Base-by-base conservation (phyloP, 2,329 filamentous ascomycete species). In the Colletotrichum trifolii region DNA sequence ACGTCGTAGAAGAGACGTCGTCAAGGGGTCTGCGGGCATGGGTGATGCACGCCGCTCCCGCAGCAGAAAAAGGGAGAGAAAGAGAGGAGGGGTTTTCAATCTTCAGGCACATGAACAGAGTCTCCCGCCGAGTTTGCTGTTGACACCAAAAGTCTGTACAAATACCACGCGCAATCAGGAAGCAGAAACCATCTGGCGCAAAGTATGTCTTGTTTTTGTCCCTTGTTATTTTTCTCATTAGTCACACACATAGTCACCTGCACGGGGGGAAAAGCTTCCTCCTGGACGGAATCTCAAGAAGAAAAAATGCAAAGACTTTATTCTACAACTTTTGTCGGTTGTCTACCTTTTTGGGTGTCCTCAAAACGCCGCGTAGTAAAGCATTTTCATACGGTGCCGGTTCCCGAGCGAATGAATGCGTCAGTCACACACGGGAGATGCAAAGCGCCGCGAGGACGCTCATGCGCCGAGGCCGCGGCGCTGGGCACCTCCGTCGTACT, bases 401-500 rank as follows among this genome's bases (percentile, higher is more conserved):
- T 25, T 5, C 25, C 25, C 25, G 5, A 25, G 25, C 25, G 25
- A 5, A 25, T 25, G 25, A 5, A 25, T 25, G 4, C 25, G 25
- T 25, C 25, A 25, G 25, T 25, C 25, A 25, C 25, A 5, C 25
- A 25, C 25, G 25, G 4, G 25, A 25, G 25, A 25, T 25, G 25
- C 25, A 25, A 25, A 25, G 25, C 25, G 25, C 25, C 25, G 25
- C 4, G 25, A 25, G 25, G 5, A 25, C 25, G 25, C 25, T 34
- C 47, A 85, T 35, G 84, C 85, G 17, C 85, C 85, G 10, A 88
- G 78, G 2, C 86, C 86, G 50, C 78, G 82, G 64, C 80, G 80
- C 71, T 83, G 81, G 40, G 79, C 79, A 34, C 80, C 79, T 17
- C 76, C 77, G 48, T 85, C 85, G 36, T 82, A 78, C 76, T 88